These are phyloP conservation scores for Haplosporangium sp. DNA, from an alignment of 371 early-diverging fungal species.

Conservation along the genomic window DNA sequence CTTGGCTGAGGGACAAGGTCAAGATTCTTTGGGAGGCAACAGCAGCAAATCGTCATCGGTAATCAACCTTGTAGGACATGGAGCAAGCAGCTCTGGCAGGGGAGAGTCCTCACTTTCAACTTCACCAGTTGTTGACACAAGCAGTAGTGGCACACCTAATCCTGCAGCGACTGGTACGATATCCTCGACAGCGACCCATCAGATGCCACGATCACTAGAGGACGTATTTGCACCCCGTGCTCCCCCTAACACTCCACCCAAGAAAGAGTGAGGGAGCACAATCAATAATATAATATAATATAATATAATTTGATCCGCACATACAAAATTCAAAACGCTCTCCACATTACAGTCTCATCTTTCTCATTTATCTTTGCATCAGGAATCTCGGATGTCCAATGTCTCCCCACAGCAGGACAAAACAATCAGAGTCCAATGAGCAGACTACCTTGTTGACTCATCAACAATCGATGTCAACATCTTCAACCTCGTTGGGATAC, in stretches of 20 bases:
- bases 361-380: too few species aligned
- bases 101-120: slow-evolving; percentile 13
- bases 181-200: slow-evolving; percentile 15
- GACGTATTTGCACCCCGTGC: slow-evolving; percentile 50
- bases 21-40: not conserved
- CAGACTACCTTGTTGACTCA: too few species aligned
- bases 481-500: too few species aligned
- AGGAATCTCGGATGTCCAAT: too few species aligned
- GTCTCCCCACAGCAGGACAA: too few species aligned
- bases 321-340: too few species aligned
- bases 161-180: slow-evolving; percentile 3
- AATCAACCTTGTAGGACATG: slow-evolving; percentile 6
- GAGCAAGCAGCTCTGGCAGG: not conserved
- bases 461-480: too few species aligned
- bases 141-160: not conserved
- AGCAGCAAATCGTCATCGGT: slow-evolving; percentile 7
- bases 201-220: slow-evolving; percentile 40
- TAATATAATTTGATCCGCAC: not conserved
- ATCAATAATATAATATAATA: not conserved
- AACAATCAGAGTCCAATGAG: too few species aligned
- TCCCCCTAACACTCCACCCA: slow-evolving; percentile 1
- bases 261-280: slow-evolving; percentile 10
- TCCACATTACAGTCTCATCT: too few species aligned
- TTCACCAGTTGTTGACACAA: not conserved
- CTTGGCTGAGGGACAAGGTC: not conserved